Evolutionary conservation across 805 yeast species (phyloP).

Genomic region (Candida xiaguanensis): DNA sequence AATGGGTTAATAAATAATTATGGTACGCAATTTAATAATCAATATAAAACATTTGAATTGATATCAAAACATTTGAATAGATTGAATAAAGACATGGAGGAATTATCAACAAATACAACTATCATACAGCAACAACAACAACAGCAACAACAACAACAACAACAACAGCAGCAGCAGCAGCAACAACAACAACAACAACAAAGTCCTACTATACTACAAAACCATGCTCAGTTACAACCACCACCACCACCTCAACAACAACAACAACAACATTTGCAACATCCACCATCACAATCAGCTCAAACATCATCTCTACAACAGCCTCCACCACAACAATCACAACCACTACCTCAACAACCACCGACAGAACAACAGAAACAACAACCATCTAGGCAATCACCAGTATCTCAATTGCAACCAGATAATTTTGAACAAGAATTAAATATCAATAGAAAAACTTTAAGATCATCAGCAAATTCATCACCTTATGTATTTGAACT

Average conservation of each 20-base stretch:
- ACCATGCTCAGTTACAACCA: background rate
- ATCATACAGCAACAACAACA: slow-evolving; percentile 5
- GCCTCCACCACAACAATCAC: background rate
- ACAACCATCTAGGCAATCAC: background rate
- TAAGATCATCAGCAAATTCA: background rate
- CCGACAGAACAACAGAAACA: background rate
- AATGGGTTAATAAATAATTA: background rate
- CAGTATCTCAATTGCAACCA: background rate
- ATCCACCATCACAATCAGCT: background rate
- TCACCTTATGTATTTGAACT: slow-evolving; percentile 7
- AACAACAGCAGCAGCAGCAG: background rate
- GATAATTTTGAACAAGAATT: background rate
- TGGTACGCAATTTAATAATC: slow-evolving; percentile 4
- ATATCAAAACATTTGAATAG: slow-evolving; percentile 17
- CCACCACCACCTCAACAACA: background rate
- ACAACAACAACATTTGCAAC: background rate
- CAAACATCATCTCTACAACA: background rate
- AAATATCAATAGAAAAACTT: slow-evolving; percentile 3
- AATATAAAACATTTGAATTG: slow-evolving; percentile 16
- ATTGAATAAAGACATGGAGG: slow-evolving; percentile 21
- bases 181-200: slow-evolving; percentile 1
- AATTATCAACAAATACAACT: slow-evolving; percentile 8
- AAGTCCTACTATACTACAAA: background rate
- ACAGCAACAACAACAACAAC: slow-evolving; percentile 5
- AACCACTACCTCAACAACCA: background rate